Evolutionary conservation across 2,329 filamentous ascomycete genomes (phyloP).

Genomic region (Talaromyces sp.): DNA sequence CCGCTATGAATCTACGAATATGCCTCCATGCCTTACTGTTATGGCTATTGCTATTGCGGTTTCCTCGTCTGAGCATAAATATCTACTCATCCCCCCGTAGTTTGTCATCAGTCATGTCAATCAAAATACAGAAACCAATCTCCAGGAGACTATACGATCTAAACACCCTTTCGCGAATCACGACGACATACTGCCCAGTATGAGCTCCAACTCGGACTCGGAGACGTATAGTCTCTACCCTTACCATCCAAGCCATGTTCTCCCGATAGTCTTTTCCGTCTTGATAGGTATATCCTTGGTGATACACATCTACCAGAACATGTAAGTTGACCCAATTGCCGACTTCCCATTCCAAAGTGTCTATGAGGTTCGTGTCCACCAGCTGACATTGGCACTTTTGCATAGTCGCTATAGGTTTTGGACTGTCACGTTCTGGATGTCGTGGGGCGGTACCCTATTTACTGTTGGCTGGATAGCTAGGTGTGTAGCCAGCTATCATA

Average conservation of each 20-base stretch:
- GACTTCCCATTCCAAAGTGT: too few species aligned
- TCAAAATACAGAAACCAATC: not conserved
- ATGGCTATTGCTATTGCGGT: not conserved
- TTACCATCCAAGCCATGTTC: slow-evolving; percentile 30
- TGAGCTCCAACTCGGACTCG: not conserved
- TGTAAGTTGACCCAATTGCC: slow-evolving; percentile 20
- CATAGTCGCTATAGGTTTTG: slow-evolving; percentile 29
- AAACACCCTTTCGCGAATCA: not conserved
- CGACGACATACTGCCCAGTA: not conserved
- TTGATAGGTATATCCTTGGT: slow-evolving; percentile 28
- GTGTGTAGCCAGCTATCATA: slow-evolving; percentile 25
- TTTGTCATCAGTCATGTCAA: not conserved
- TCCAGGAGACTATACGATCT: not conserved
- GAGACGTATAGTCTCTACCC: slow-evolving; percentile 17
- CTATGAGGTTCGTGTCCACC: too few species aligned
- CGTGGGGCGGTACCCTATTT: slow-evolving; percentile 33
- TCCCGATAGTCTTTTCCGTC: slow-evolving; percentile 30
- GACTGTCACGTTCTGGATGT: slow-evolving; percentile 34
- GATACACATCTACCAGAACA: slow-evolving; percentile 31
- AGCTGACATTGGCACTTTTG: not conserved
- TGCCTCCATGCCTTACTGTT: not conserved
- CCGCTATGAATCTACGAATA: not conserved
- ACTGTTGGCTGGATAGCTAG: slow-evolving; percentile 35
- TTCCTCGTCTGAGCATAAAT: not conserved
- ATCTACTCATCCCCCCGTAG: not conserved